Percentiles rank a stretch among this genome's conserved stretches.
phyloP scores from a whole-genome alignment of 148 eudicot genomes.

The Rhododendron vialii region DNA sequence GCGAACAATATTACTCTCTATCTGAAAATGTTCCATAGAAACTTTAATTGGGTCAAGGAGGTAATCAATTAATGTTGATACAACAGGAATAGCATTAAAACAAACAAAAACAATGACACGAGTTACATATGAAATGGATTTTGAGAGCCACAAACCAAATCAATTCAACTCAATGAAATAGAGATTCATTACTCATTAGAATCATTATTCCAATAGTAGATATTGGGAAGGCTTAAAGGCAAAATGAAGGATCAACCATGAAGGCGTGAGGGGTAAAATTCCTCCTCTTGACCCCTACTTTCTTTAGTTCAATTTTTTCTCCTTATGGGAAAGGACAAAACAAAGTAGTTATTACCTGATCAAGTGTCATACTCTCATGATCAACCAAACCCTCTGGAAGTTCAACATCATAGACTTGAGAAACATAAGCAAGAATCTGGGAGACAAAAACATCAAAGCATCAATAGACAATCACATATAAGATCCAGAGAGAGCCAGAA shows the following conservation, averaged over 20 bases:
- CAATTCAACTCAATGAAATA: neutral
- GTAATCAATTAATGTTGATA: neutral
- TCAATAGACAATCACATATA: neutral
- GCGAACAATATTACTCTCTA: conserved; percentile 91
- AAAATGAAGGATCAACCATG: too few relatives aligned
- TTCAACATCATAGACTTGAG: conserved; percentile 89
- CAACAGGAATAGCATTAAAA: neutral
- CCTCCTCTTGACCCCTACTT: neutral
- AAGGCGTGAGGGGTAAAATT: neutral
- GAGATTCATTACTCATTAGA: neutral
- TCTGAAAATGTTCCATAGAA: conserved; percentile 42
- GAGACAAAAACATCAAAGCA: conserved; percentile 7
- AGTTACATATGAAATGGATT: neutral
- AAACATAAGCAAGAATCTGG: conserved; percentile 92
- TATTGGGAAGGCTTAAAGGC: neutral
- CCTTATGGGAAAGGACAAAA: neutral
- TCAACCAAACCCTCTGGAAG: conserved; percentile 74
- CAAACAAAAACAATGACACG: neutral
- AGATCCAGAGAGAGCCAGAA: neutral
- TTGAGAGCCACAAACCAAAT: neutral
- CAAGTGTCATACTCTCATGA: conserved; percentile 72
- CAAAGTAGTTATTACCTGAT: conserved; percentile 47
- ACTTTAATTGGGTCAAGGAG: neutral
- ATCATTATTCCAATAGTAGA: neutral
- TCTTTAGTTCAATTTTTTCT: neutral